A percentile compares a stretch with the other conserved stretches of the same genome.
These are phyloP conservation scores for Lasiodiplodia citricola DNA, from an alignment of 2,329 filamentous ascomycete species.

Conservation along the genomic window DNA sequence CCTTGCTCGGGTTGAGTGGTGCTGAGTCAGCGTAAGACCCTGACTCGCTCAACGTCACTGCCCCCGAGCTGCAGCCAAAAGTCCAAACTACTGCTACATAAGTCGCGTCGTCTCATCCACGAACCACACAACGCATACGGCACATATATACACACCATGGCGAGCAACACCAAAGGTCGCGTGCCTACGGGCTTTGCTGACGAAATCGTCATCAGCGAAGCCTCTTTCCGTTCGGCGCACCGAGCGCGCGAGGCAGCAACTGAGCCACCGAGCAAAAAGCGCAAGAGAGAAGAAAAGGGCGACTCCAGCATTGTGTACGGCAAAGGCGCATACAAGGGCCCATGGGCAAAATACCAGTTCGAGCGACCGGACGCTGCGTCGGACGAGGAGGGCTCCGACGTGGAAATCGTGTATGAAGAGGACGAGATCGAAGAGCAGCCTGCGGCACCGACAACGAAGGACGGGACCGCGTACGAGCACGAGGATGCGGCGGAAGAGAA, in stretches of 20 bases:
- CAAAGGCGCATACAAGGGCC: slow-evolving; percentile 85
- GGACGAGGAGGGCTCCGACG: slow-evolving; percentile 69
- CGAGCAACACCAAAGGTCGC: slow-evolving; percentile 40
- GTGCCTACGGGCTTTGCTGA: slow-evolving; percentile 79
- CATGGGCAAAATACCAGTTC: slow-evolving; percentile 85
- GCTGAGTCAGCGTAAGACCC: slow-evolving; percentile 13
- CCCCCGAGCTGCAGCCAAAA: slow-evolving; percentile 10
- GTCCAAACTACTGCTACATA: slow-evolving; percentile 5
- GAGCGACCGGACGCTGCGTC: slow-evolving; percentile 73
- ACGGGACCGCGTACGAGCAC: slow-evolving; percentile 59
- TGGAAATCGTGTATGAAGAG: slow-evolving; percentile 76
- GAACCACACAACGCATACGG: too few relatives aligned
- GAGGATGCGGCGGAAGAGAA: slow-evolving; percentile 67
- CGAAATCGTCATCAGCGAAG: slow-evolving; percentile 87
- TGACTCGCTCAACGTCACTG: slow-evolving; percentile 19
- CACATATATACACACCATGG: slow-evolving; percentile 1
- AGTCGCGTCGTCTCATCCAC: too few relatives aligned
- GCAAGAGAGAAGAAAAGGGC: slow-evolving; percentile 84
- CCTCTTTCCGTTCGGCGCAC: slow-evolving; percentile 87
- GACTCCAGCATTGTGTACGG: slow-evolving; percentile 84
- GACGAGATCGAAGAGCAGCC: slow-evolving; percentile 69
- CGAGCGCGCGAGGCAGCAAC: slow-evolving; percentile 72
- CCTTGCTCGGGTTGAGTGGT: background rate
- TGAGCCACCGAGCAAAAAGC: slow-evolving; percentile 68
- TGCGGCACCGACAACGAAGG: slow-evolving; percentile 64